Percentiles rank a stretch among this genome's conserved stretches.
These are phyloP conservation scores for Mallotus nudiflorus DNA, from an alignment of 345 rosid species.

Conservation along the genomic window DNA sequence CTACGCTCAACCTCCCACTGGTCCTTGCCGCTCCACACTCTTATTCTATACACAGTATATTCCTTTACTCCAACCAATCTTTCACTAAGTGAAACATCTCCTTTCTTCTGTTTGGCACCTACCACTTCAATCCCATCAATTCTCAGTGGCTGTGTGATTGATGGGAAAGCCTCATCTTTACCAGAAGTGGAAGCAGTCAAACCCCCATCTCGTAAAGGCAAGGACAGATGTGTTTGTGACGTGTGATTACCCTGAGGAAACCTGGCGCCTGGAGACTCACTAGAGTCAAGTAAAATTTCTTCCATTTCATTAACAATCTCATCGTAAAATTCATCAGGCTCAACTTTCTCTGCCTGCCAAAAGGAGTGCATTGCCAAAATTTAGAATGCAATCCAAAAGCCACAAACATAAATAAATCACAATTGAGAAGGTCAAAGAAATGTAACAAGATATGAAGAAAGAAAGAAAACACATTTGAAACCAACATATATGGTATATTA, in stretches of 20 bases:
- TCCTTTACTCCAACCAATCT: constrained; percentile 95
- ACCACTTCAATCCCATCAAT: constrained; percentile 83
- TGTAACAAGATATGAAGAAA: neutral
- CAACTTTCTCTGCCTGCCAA: constrained; percentile 45
- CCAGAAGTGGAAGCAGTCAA: constrained; percentile 73
- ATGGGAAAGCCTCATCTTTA: constrained; percentile 42
- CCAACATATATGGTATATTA: neutral
- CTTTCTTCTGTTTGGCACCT: constrained; percentile 90
- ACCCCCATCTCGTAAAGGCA: constrained; percentile 73
- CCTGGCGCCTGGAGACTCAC: constrained; percentile 66
- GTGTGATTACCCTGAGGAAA: constrained; percentile 51
- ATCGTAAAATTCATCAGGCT: constrained; percentile 61
- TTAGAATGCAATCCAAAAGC: constrained; percentile 12
- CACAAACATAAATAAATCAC: neutral
- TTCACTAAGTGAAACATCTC: constrained; percentile 88
- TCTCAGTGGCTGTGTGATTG: constrained; percentile 37
- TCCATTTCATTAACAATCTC: constrained; percentile 97
- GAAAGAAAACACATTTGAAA: neutral
- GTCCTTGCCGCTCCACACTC: constrained; percentile 73
- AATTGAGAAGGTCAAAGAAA: constrained; percentile 2
- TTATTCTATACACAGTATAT: constrained; percentile 78
- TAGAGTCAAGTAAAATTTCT: constrained; percentile 80
- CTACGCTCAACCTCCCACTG: constrained; percentile 93
- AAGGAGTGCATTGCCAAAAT: constrained; percentile 6
- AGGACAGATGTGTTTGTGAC: constrained; percentile 50